A percentile compares a stretch with the other conserved stretches of the same genome.
Evolutionary conservation across 352 stramenopile species (phyloP).

Genomic region (Pilasporangium apinafurcum): DNA sequence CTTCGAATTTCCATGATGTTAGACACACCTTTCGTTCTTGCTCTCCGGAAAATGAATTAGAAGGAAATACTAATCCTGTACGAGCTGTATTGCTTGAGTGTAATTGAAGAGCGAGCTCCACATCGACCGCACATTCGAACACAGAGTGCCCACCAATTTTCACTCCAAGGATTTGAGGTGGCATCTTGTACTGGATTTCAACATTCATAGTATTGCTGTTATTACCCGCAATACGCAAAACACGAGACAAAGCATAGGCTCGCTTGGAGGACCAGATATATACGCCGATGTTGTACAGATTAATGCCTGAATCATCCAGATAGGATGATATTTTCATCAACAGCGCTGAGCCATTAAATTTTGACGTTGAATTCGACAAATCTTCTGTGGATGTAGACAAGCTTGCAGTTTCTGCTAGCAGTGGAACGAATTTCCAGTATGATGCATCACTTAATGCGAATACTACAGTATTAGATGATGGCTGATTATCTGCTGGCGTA

Average conservation of each 20-base stretch:
- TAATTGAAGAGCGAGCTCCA: conserved; percentile 37
- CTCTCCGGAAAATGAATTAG: not conserved
- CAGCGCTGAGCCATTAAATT: conserved; percentile 25
- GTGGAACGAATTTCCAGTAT: conserved; percentile 58
- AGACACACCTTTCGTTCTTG: too few species aligned
- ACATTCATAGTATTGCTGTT: conserved; percentile 11
- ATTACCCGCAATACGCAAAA: conserved; percentile 18
- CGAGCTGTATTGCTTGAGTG: conserved; percentile 20
- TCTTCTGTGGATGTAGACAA: conserved; percentile 1
- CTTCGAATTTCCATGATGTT: conserved; percentile 31
- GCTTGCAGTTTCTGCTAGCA: conserved; percentile 29
- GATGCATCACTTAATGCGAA: conserved; percentile 63
- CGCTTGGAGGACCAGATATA: conserved; percentile 34
- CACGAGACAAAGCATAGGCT: conserved; percentile 23
- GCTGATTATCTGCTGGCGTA: conserved; percentile 3
- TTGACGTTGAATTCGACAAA: not conserved
- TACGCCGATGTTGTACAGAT: conserved; percentile 32
- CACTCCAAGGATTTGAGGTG: conserved; percentile 28
- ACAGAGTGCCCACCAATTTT: conserved; percentile 24
- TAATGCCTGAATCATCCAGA: conserved; percentile 8
- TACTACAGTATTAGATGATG: conserved; percentile 15
- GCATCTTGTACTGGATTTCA: conserved; percentile 38
- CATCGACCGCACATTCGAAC: conserved; percentile 52
- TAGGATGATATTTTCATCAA: conserved; percentile 30
- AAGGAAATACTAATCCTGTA: conserved; percentile 42